phyloP scores from a whole-genome alignment of 345 rosid genomes.

The Brassica rapa region DNA sequence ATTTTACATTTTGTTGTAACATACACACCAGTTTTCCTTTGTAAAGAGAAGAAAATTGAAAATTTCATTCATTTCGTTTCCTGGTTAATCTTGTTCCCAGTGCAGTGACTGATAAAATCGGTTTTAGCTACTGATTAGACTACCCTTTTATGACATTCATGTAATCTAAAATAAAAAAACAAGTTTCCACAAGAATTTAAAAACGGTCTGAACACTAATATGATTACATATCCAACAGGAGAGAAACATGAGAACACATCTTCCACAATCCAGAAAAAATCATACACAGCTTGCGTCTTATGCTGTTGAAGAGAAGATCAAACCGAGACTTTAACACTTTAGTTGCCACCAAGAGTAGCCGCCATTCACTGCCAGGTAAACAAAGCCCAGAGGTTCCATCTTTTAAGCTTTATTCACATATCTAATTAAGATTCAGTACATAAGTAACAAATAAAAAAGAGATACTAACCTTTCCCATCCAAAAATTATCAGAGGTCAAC shows the following conservation, averaged over 20 bases:
- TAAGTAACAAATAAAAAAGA: not conserved
- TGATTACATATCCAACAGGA: constrained; percentile 24
- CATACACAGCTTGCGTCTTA: not conserved
- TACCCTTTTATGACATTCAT: too few species aligned
- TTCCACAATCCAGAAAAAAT: constrained; percentile 1
- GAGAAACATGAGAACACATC: constrained; percentile 4
- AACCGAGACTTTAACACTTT: not conserved
- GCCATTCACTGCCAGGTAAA: constrained; percentile 23
- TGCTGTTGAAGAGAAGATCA: constrained; percentile 10
- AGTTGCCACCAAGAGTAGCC: constrained; percentile 17
- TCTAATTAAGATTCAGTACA: not conserved
- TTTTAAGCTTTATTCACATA: not conserved
- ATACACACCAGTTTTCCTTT: constrained; percentile 29
- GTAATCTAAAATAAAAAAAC: too few species aligned
- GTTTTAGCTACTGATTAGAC: too few species aligned
- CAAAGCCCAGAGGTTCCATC: not conserved
- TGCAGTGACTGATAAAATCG: too few species aligned
- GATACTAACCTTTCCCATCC: constrained; percentile 24
- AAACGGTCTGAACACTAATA: constrained; percentile 16
- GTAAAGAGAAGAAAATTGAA: constrained; percentile 23
- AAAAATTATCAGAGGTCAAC: not conserved
- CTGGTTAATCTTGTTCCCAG: constrained; percentile 1
- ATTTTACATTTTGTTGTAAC: constrained; percentile 41
- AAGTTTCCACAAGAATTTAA: too few species aligned
- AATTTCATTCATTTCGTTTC: not conserved